A percentile compares a stretch with the other conserved stretches of the same genome.
These are phyloP conservation scores for Spergularia marina DNA, from an alignment of 148 eudicot species.

Conservation along the genomic window DNA sequence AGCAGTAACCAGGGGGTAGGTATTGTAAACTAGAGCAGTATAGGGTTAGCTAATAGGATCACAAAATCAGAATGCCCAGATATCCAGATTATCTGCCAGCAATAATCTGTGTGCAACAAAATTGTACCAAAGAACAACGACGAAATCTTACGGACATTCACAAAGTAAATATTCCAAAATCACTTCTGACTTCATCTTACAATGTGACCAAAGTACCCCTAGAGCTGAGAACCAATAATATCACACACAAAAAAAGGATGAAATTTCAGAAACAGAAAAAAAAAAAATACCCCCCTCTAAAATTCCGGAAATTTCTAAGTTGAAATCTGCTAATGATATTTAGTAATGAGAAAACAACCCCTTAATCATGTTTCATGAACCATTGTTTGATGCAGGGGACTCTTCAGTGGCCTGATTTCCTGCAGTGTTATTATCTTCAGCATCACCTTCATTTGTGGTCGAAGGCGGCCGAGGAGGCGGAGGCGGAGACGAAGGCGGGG, in stretches of 20 bases:
- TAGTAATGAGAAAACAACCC: too few species aligned
- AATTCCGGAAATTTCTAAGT: not conserved
- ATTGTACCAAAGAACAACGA: not conserved
- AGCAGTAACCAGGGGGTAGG: not conserved
- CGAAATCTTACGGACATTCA: not conserved
- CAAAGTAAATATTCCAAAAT: not conserved
- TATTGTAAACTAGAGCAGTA: not conserved
- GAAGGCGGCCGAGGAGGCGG: slow-evolving; percentile 9
- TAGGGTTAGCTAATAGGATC: not conserved
- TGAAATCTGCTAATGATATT: too few species aligned
- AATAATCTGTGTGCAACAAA: not conserved
- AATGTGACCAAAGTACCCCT: not conserved
- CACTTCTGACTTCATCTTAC: not conserved
- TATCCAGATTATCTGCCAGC: not conserved
- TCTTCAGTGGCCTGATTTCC: not conserved
- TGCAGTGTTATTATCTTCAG: not conserved
- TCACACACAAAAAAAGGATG: not conserved
- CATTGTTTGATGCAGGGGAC: not conserved
- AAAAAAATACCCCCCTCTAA: not conserved
- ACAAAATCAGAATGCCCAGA: not conserved
- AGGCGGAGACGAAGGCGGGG: not conserved
- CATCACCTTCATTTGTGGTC: not conserved
- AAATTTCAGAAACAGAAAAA: not conserved
- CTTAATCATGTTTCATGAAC: not conserved
- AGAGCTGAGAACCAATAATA: not conserved